Base-by-base conservation (phyloP, 371 early-diverging fungal species). In the Lichtheimia ramosa region DNA sequence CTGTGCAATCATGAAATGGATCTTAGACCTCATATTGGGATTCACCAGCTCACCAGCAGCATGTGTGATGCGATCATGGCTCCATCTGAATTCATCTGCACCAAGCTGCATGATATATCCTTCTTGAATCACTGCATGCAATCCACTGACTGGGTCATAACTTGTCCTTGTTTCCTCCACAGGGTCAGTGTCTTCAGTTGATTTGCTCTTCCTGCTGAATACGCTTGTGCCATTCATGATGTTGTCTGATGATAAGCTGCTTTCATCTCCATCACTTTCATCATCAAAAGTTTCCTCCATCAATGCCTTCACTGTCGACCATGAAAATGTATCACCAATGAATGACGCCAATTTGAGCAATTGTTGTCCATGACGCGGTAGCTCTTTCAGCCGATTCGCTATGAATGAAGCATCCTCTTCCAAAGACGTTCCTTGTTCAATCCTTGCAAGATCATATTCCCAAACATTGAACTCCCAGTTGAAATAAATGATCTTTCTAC, bases 391-490 rank as follows among this genome's bases (percentile, higher is more conserved):
- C 2, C 74, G 66, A 14, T 54, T 59, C 0, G 70, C 65, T 25
- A 79, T 34, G 20, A 75, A 79, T 8, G 53, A 54, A 8, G 73
- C 69, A 55, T 79, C 76, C 16, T 71, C 23, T 6, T 75, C 71
- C 8, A 71, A 59, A 16, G 54, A 58, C 10, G 25, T 58, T 4
- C 48, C 54, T 14, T 61, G 46, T 23, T 75, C 65, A n/a, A 79
- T 70, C 24, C 69, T 74, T 13, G 51, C 21, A 10, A 75, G 21
- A 20, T 74, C 71, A 52, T 70, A 79, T n/a, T 71, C 72, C 79
- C 79, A 79, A 56, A 70, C 59, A 28, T 79, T 79, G 20, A 69
- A 64, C 20, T 73, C 71, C 79, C 79, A 79, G 50, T 79, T 66
- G 57, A 75, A 79, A 51, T 71, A 79, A 14, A 79, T 75, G 3